Conservation (phyloP, 1,284 basidiomycete species). For the Cronartium quercuum region DNA sequence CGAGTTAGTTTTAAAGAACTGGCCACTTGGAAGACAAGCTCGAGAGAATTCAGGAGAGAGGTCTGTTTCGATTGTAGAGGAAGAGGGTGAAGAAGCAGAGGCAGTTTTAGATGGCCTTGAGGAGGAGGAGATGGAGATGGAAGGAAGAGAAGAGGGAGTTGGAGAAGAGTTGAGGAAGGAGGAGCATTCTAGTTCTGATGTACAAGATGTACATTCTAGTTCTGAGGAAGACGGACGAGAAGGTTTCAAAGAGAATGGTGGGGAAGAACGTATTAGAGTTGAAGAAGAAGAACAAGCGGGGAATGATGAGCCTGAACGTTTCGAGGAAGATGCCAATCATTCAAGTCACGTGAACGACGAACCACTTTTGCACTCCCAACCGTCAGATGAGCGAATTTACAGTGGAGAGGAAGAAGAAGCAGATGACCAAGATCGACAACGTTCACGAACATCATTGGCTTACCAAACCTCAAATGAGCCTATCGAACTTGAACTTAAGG, state of each 20-base stretch:
- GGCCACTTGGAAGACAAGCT: neutral
- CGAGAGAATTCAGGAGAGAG: neutral
- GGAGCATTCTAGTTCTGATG: neutral
- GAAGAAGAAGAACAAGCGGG: no score
- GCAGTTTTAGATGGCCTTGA: neutral
- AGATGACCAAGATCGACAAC: no score
- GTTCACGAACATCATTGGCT: no score
- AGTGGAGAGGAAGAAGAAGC: no score
- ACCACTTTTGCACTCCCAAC: no score
- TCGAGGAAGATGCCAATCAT: neutral
- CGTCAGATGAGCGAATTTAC: no score
- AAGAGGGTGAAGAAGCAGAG: neutral
- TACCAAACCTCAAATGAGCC: no score
- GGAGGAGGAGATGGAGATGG: neutral
- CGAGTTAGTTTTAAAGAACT: constrained; percentile 20
- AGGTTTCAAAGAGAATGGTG: no score
- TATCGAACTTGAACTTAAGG: no score
- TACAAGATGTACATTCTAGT: neutral
- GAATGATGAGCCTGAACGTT: neutral
- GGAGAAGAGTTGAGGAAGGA: neutral
- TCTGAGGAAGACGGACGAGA: neutral
- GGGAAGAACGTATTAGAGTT: no score
- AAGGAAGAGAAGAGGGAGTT: neutral
- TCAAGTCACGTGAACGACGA: neutral
- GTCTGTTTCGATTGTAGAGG: neutral